Percentiles rank a stretch among this genome's conserved stretches.
These are phyloP conservation scores for Trichoderma sp. DNA, from an alignment of 2,329 filamentous ascomycete genomes.

Conservation along the genomic window DNA sequence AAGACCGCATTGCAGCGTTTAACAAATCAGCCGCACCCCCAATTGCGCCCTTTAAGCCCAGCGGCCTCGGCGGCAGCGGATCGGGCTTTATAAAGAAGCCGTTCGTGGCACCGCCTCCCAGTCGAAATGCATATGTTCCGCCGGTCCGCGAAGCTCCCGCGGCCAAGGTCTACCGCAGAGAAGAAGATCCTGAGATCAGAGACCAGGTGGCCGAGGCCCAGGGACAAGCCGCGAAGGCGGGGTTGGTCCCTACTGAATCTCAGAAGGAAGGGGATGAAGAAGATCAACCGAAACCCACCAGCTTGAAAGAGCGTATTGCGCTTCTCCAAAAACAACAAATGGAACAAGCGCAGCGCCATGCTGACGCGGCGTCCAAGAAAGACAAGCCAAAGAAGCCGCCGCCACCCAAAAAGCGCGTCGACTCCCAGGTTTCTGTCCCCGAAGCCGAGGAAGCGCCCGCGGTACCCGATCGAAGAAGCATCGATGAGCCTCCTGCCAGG, in stretches of 20 bases:
- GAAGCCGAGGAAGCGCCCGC: conserved; percentile 39
- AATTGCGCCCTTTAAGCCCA: conserved; percentile 85
- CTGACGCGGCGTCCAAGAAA: conserved; percentile 77
- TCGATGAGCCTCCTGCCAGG: conserved; percentile 52
- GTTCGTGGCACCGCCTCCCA: conserved; percentile 93
- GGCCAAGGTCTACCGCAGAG: conserved; percentile 78
- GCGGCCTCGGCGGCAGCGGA: conserved; percentile 57
- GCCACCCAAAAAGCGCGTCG: conserved; percentile 59
- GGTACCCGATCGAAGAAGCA: conserved; percentile 51
- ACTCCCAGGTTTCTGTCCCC: conserved; percentile 50
- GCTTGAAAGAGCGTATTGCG: conserved; percentile 93
- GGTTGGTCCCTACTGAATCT: conserved; percentile 53
- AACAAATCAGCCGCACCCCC: conserved; percentile 88
- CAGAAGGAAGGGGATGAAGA: conserved; percentile 62
- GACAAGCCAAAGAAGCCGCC: conserved; percentile 78
- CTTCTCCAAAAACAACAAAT: conserved; percentile 90
- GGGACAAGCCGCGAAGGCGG: conserved; percentile 71
- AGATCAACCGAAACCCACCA: conserved; percentile 88
- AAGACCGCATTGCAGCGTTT: conserved; percentile 94
- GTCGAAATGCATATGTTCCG: conserved; percentile 87
- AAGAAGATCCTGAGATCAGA: conserved; percentile 78
- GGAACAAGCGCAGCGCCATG: conserved; percentile 83
- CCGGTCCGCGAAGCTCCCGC: conserved; percentile 71
- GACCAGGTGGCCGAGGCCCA: conserved; percentile 68
- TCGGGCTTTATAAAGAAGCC: conserved; percentile 90